Evolutionary conservation across 2,329 filamentous ascomycete genomes (phyloP), one percentile per base, ranked within the genome.

Genomic region (Cercospora nicotianae): DNA sequence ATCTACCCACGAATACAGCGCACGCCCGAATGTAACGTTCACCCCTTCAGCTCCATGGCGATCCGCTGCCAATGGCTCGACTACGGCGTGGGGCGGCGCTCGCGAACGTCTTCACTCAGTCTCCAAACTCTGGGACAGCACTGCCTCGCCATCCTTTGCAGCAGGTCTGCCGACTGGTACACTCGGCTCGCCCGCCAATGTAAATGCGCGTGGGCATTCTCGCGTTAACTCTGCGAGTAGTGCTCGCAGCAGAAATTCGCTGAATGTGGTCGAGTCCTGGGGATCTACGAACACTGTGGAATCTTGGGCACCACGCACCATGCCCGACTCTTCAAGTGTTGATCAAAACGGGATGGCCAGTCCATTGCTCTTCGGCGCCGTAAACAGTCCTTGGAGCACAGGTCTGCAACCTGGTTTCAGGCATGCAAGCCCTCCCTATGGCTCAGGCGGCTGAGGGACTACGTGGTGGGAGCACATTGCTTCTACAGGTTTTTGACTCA

Each of bases 201-300:
- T 63, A 10, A 63, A 28, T 26, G 59, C 53, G 18, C 67, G 63
- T 45, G 76, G 78, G 3, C 81, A 83, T 70, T 79, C 80, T 16
- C 81, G 82, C 51, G 79, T 79, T n/a, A 79, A 79, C 61, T 84
- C 82, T 64, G 75, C 76, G 16, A 79, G 77, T 71, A 83, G 81
- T 51, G 73, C 79, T 60, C 77, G 79, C 66, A 82, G 80, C 64
- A 72, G 68, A 12, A 69, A 67, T n/a, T 78, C 76, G 65, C 69
- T 74, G 69, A 72, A 71, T 45, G 65, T 68, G 9, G 60, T 64
- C 9, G 74, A 76, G 45, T 72, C 73, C 8, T 77, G 74, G 73
- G 70, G 66, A 12, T 70, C 71, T 9, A 45, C 69, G 6, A 73
- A 75, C 58, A 64, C 62, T 7, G 31, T 28, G 9, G 65, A 67